Base-by-base conservation (phyloP, 441 rosid genomes). In the Populus trichocarpa region DNA sequence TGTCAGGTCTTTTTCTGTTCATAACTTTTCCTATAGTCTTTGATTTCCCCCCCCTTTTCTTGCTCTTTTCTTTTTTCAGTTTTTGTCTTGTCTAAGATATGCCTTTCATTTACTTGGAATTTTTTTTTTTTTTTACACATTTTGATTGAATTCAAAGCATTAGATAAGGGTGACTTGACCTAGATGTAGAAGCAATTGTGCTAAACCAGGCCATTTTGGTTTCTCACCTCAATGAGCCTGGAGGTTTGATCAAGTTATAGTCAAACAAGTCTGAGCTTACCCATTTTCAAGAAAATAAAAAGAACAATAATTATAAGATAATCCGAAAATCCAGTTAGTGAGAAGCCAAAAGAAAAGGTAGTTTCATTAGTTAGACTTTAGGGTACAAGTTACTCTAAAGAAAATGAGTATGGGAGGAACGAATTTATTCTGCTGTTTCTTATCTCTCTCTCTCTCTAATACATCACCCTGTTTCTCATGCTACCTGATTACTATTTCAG, bases 1-100 rank as follows among this genome's bases (percentile, higher is more conserved):
- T 96, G 98, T 84, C 98, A 93, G 98, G 98, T 96, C 33, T 69
- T 75, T 78, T 22, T 30, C 74, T 73, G 53, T 72, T 12, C 36
- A 14, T 46, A 10, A 25, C 57, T 40, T 23, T 30, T 30, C 32
- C 32, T 30, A 35, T 6, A 10, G 23, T 46, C 12, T 33, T 28
- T 12, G 12, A 1, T 9, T 32, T 16, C 1, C 12, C 8, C 5
- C 32, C n/a, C n/a, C 38, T 6, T 35, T 13, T 3, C 25, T 18
- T 36, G 22, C 7, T 12, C 38, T 68, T 18, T 26, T 63, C 38
- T 74, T n/a, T 12, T 28, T 18, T 30, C 28, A 7, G 8, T 42
- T 35, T 32, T 25, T 12, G 38, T 25, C 23, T 25, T 22, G 10
- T 40, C 16, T 59, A 30, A 38, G 3, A 69, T 14, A 1, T 33